These are phyloP conservation scores for Lithocarpus polystachyus DNA, from an alignment of 306 rosid species.

Conservation along the genomic window DNA sequence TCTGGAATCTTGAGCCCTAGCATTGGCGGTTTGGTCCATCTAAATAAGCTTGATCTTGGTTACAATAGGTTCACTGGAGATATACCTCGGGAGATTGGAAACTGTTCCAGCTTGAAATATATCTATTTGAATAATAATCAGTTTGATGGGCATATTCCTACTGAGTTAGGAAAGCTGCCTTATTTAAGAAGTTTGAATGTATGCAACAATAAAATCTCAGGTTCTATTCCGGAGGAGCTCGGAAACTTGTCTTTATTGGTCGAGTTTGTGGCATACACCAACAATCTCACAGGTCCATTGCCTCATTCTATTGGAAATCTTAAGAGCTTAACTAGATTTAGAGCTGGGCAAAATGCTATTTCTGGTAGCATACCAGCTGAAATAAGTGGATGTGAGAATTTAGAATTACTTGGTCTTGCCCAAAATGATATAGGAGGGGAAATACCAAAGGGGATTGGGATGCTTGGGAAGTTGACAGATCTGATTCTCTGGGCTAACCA, in stretches of 20 bases:
- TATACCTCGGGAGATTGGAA: conserved; percentile 73
- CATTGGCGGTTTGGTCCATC: conserved; percentile 55
- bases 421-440: conserved; percentile 75
- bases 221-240: conserved; percentile 63
- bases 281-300: conserved; percentile 70
- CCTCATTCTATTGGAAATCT: conserved; percentile 82
- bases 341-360: conserved; percentile 86
- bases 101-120: conserved; percentile 47
- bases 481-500: conserved; percentile 65
- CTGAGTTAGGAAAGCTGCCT: conserved; percentile 59
- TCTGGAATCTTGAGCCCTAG: conserved; percentile 58
- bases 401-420: conserved; percentile 80
- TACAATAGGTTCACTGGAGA: conserved; percentile 54
- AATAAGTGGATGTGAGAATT: conserved; percentile 64
- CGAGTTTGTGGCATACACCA: conserved; percentile 75
- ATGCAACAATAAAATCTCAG: conserved; percentile 72
- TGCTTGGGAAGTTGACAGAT: conserved; percentile 62
- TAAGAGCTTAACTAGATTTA: conserved; percentile 52
- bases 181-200: conserved; percentile 57
- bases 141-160: conserved; percentile 66
- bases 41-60: conserved; percentile 60
- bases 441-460: conserved; percentile 75
- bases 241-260: conserved; percentile 69
- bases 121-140: conserved; percentile 68
- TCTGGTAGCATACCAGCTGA: conserved; percentile 77